These are phyloP conservation scores for Vairimorpha apis DNA, from an alignment of 371 early-diverging fungal genomes.

Conservation along the genomic window DNA sequence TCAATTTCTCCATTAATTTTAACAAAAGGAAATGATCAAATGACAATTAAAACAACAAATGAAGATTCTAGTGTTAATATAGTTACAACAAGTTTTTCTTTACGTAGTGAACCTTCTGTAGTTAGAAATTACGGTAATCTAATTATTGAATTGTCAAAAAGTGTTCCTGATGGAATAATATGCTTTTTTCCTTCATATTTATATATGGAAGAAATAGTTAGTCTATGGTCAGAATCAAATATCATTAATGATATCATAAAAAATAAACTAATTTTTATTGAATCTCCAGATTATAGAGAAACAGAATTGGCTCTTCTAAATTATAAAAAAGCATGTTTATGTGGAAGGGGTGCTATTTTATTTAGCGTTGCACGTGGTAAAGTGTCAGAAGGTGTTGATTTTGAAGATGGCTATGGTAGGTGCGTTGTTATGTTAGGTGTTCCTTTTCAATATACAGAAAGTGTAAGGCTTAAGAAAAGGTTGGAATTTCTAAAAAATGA, in stretches of 20 bases:
- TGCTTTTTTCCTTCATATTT: conserved; percentile 96
- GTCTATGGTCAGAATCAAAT: conserved; percentile 87
- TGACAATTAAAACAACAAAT: conserved; percentile 50
- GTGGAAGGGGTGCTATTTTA: conserved; percentile 94
- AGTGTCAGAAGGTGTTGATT: conserved; percentile 98
- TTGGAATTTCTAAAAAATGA: conserved; percentile 85
- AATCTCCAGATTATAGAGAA: conserved; percentile 96
- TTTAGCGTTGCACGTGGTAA: conserved; percentile 98
- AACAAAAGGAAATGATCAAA: conserved; percentile 64
- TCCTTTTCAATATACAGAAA: conserved; percentile 87
- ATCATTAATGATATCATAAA: conserved; percentile 72
- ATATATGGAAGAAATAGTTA: conserved; percentile 95
- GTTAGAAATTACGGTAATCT: conserved; percentile 97
- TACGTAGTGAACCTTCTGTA: conserved; percentile 90
- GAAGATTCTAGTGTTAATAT: conserved; percentile 59
- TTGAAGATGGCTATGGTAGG: conserved; percentile 95
- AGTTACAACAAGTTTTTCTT: conserved; percentile 86
- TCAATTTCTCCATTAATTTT: conserved; percentile 84
- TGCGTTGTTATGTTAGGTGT: conserved; percentile 90
- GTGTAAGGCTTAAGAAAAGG: conserved; percentile 75
- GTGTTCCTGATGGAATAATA: conserved; percentile 94
- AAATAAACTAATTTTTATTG: conserved; percentile 92
- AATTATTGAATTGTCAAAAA: conserved; percentile 80
- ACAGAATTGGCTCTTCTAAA: conserved; percentile 85
- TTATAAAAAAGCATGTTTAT: conserved; percentile 87